Evolutionary conservation across 1,284 basidiomycete genomes (phyloP), one percentile per base, ranked within the genome.

Genomic region (Ceratorhiza oryzae-sativae): DNA sequence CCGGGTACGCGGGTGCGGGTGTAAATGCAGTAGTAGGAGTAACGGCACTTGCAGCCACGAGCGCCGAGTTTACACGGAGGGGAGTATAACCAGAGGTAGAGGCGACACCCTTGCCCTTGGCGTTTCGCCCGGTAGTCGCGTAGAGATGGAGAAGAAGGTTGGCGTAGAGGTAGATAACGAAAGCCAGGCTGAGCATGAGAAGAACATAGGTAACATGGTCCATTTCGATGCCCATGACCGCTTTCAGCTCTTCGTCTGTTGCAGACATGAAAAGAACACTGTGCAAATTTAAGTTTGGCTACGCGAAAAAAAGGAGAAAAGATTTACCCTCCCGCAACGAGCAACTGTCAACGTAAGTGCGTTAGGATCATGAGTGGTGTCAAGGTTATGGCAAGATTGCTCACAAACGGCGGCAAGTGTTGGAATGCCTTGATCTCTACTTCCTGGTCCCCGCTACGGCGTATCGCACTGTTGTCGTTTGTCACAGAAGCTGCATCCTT

Each of bases 181-280:
- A 93, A 0, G 91, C 88, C 60, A 91, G 80, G 87, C 91, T 94
- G 80, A 91, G 92, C 84, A 93, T 89, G 77, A 92, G 89, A 8
- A 95, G 83, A 51, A 91, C 85, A 77, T 96, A 96, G 0, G 93
- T 93, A 75, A 95, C 93, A 78, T 95, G 93, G 78, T 95, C 94
- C 87, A 95, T 90, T 60, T 86, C 90, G 39, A 83, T 82, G 27
- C 86, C 85, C 76, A 92, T 84, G 13, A 90, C 87, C 74, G 85
- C 90, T 39, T 84, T 77, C 48, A 96, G 82, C 79, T 96, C 93
- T 81, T 97, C 94, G 79, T 97, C 93, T 0, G 95, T 97, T 0
- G 90, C 94, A 13, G 91, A 92, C 86, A 96, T 94, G 84, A 97
- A 97, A 12, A 94, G 81, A 1, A 93, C 77, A 2, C 90, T 86